Conservation (phyloP, 1,139 yeast species). For the Torulaspora pretoriensis region DNA sequence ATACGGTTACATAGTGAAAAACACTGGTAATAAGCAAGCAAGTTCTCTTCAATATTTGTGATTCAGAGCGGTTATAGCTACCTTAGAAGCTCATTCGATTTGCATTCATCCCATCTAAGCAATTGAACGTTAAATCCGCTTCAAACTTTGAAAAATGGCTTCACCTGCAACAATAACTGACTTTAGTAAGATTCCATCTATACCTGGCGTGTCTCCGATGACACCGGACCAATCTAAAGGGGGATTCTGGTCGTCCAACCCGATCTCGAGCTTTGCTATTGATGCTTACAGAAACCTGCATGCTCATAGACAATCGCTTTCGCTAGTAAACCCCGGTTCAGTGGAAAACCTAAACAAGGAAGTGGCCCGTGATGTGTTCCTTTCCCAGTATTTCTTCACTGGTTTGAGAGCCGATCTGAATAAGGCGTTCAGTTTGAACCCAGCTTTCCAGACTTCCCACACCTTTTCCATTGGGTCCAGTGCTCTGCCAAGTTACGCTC, state of each 20-base stretch:
- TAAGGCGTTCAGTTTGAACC: constrained; percentile 86
- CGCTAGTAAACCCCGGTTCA: constrained; percentile 88
- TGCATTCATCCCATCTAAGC: neutral
- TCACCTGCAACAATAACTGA: constrained; percentile 46
- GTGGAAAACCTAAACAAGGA: constrained; percentile 92
- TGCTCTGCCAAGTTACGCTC: constrained; percentile 85
- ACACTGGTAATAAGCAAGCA: neutral
- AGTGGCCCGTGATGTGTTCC: constrained; percentile 87
- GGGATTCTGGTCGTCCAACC: constrained; percentile 79
- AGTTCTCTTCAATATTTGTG: neutral
- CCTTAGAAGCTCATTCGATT: neutral
- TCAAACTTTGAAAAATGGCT: constrained; percentile 23
- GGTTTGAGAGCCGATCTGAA: constrained; percentile 96
- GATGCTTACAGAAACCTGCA: constrained; percentile 69
- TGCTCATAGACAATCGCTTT: constrained; percentile 77
- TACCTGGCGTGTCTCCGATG: constrained; percentile 52
- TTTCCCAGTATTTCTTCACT: constrained; percentile 85
- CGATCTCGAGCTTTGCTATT: constrained; percentile 74
- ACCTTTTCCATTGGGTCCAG: constrained; percentile 87
- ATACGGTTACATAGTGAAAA: neutral
- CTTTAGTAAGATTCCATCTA: constrained; percentile 53
- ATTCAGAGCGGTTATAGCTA: neutral
- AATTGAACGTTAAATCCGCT: neutral
- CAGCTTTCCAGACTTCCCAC: constrained; percentile 96
- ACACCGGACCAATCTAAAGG: constrained; percentile 45